Base-by-base conservation (phyloP, 225 moss, liverwort and hornwort genomes). In the Bryoerythrophyllum caledonicum region DNA sequence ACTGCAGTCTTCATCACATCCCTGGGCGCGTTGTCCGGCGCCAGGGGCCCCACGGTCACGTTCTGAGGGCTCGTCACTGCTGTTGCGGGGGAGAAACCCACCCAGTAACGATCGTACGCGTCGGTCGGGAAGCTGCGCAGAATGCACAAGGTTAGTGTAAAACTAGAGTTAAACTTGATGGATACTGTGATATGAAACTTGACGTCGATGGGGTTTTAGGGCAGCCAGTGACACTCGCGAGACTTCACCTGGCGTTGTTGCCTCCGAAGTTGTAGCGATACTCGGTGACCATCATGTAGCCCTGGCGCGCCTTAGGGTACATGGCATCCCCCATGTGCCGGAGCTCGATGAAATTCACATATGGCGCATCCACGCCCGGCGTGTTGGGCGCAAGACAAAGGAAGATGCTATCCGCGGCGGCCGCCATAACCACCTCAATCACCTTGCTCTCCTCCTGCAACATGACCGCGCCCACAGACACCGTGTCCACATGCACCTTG, bases 301-400 rank as follows among this genome's bases (percentile, higher is more conserved):
- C 78, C 58, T 64, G 55, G 4, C 55, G 56, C 13, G 67, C 72
- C 48, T 15, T 71, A 3, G 78, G 72, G 67, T 85, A 85, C 63
- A 60, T 68, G 10, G 32, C 6, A 1, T 17, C 0, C 5, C 38
- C 75, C 12, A 85, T 49, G 4, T 17, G 13, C 15, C 85, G 78
- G 41, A 85, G 6, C 71, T 81, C 85, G 23, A 85, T 75, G 28
- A 65, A 74, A 24, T 64, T 85, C 30, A 85, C 75, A 10, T 81
- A 85, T 8, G 85, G 85, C 60, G 76, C 78, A 59, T 81, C 75
- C 10, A 8, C 11, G 27, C 83, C 83, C 5, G 12, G 44, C 1
- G 10, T 16, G 5, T 26, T 23, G 24, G 84, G 84, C 21, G 68
- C 78, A 35, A 85, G 55, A 30, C 84, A 85, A 16, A 85, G 37